Evolutionary conservation across 306 rosid genomes (phyloP).

Genomic region (Lablab purpureus): DNA sequence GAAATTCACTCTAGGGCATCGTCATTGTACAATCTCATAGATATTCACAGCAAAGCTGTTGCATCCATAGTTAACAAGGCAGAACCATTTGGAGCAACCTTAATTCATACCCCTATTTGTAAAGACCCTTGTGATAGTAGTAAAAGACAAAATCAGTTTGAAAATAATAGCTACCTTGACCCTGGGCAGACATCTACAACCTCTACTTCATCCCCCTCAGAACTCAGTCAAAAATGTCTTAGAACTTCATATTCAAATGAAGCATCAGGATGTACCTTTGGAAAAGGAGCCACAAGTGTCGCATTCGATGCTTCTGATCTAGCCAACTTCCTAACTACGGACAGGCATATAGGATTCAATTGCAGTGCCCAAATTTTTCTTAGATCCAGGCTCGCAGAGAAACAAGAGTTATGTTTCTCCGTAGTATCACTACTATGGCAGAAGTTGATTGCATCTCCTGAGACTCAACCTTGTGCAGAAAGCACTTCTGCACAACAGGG

Average conservation of each 20-base stretch:
- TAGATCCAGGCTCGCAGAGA: slow-evolving; percentile 72
- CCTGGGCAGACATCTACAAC: slow-evolving; percentile 55
- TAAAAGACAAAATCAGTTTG: slow-evolving; percentile 54
- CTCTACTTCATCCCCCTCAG: slow-evolving; percentile 48
- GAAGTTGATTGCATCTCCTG: slow-evolving; percentile 85
- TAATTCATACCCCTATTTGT: slow-evolving; percentile 57
- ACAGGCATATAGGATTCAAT: slow-evolving; percentile 82
- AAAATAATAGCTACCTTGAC: slow-evolving; percentile 53
- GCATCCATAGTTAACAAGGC: slow-evolving; percentile 84
- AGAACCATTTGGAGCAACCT: slow-evolving; percentile 79
- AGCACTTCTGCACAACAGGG: slow-evolving; percentile 97
- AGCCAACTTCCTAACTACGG: slow-evolving; percentile 86
- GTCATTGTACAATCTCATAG: slow-evolving; percentile 81
- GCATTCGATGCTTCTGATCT: slow-evolving; percentile 79
- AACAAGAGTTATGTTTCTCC: slow-evolving; percentile 83
- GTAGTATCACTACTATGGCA: slow-evolving; percentile 89
- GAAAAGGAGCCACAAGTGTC: slow-evolving; percentile 62
- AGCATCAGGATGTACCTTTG: slow-evolving; percentile 51
- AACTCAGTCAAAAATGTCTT: slow-evolving; percentile 41
- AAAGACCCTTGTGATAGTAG: slow-evolving; percentile 57
- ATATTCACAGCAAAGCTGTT: slow-evolving; percentile 83
- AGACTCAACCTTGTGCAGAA: slow-evolving; percentile 78
- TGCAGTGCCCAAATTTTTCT: slow-evolving; percentile 72
- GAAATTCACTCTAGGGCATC: slow-evolving; percentile 80
- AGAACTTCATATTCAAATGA: slow-evolving; percentile 56